Conservation (phyloP, 768 basidiomycete species). For the Flagelloscypha sp. region DNA sequence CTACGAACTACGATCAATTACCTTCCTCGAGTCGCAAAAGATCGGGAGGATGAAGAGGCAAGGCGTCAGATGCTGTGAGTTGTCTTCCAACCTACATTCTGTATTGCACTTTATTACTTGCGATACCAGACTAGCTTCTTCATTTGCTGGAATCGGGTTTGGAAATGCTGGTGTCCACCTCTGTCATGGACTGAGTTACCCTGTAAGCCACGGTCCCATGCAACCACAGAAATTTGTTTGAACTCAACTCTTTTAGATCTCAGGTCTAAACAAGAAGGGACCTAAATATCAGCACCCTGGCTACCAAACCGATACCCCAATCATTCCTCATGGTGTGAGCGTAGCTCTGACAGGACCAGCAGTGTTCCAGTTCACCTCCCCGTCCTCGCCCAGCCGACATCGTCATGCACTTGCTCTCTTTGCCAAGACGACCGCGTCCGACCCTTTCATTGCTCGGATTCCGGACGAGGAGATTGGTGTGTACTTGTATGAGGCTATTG, state of each 20-base stretch:
- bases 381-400: conserved; percentile 87
- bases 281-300: conserved; percentile 89
- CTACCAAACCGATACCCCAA: conserved; percentile 76
- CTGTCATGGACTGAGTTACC: conserved; percentile 86
- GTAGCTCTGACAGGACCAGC: conserved; percentile 89
- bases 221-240: neutral
- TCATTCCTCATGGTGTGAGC: conserved; percentile 89
- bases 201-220: conserved; percentile 37
- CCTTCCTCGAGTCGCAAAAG: conserved; percentile 77
- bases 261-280: conserved; percentile 89
- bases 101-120: conserved; percentile 1
- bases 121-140: conserved; percentile 65
- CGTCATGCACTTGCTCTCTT: conserved; percentile 85
- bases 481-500: conserved; percentile 78
- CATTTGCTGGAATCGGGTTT: conserved; percentile 93
- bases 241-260: conserved; percentile 66
- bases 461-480: conserved; percentile 74
- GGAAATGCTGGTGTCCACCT: conserved; percentile 90
- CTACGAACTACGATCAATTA: conserved; percentile 81
- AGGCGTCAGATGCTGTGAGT: conserved; percentile 84
- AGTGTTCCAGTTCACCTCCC: conserved; percentile 95
- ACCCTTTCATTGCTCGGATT: conserved; percentile 64
- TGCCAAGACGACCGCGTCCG: conserved; percentile 50
- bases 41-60: conserved; percentile 74
- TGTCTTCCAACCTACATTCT: neutral